These are phyloP conservation scores for Rhizopus stolonifer DNA, from an alignment of 371 early-diverging fungal genomes.

Conservation along the genomic window DNA sequence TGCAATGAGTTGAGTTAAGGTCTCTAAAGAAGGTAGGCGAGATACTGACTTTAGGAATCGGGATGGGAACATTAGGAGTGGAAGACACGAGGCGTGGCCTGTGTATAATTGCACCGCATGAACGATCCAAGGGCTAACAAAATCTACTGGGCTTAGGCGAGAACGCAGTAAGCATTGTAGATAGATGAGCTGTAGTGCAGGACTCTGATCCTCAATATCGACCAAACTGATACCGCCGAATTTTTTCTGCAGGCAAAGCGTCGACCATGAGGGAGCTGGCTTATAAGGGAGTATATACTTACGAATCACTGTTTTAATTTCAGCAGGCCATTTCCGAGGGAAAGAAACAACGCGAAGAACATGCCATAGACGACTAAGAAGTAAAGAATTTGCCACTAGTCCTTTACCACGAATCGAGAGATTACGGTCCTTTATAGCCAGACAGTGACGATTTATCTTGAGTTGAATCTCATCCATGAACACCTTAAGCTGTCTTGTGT, in stretches of 20 bases:
- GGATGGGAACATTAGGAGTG: slow-evolving; percentile 3
- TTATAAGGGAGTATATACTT: neutral
- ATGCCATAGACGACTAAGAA: slow-evolving; percentile 8
- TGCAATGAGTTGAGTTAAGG: too few relatives aligned
- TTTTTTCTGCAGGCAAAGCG: neutral
- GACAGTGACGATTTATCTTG: neutral
- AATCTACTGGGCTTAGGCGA: neutral
- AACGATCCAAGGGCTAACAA: slow-evolving; percentile 4
- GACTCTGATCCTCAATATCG: neutral
- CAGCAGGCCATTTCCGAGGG: neutral
- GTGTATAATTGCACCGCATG: neutral
- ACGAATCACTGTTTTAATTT: neutral
- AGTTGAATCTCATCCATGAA: neutral
- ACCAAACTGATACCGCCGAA: slow-evolving; percentile 5
- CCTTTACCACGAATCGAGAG: slow-evolving; percentile 7
- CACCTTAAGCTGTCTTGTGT: neutral
- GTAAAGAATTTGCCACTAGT: slow-evolving; percentile 9
- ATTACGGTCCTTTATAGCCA: neutral
- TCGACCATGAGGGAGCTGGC: neutral
- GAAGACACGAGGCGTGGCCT: neutral
- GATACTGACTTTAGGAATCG: neutral
- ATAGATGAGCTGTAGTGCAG: slow-evolving; percentile 4
- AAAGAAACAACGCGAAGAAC: slow-evolving; percentile 4
- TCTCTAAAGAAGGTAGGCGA: too few relatives aligned
- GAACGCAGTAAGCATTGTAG: neutral